These are phyloP conservation scores for Yarrowia sp. DNA, from an alignment of 805 yeast genomes.

Conservation along the genomic window DNA sequence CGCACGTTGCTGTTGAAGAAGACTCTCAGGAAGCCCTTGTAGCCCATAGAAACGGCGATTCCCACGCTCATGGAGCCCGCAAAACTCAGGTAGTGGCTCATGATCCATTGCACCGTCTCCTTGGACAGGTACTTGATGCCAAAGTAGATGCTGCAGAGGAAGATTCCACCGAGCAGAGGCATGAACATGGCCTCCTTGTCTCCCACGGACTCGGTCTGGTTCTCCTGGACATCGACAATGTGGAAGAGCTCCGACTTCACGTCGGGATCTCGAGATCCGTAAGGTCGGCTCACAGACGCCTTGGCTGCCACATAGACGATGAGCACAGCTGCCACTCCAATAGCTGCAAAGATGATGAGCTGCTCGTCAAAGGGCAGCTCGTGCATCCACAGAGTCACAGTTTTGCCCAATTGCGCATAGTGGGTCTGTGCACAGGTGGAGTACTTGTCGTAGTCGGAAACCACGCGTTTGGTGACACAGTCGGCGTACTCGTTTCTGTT, in stretches of 20 bases:
- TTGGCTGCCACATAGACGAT: not conserved
- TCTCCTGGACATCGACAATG: conserved; percentile 32
- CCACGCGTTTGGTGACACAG: not conserved
- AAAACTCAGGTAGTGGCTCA: conserved; percentile 43
- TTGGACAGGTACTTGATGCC: conserved; percentile 40
- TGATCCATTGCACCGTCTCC: conserved; percentile 37
- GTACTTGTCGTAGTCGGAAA: not conserved
- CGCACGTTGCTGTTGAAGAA: conserved; percentile 17
- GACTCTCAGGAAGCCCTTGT: conserved; percentile 27
- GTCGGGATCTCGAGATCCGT: conserved; percentile 34
- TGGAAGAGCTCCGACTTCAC: conserved; percentile 32
- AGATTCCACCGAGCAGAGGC: conserved; percentile 48
- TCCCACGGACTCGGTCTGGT: conserved; percentile 28
- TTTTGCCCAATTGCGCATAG: not conserved
- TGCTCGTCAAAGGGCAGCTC: conserved; percentile 25
- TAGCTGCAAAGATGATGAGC: not conserved
- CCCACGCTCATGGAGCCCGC: conserved; percentile 41
- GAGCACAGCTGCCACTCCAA: not conserved
- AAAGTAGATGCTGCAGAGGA: conserved; percentile 44
- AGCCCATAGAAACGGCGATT: conserved; percentile 34
- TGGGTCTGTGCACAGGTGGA: not conserved
- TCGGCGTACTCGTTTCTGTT: not conserved
- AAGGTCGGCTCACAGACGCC: conserved; percentile 29
- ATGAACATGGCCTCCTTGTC: conserved; percentile 42
- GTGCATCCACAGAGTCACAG: not conserved